These are phyloP conservation scores for Lactarius hengduanensis DNA, from an alignment of 768 basidiomycete species.

Conservation along the genomic window DNA sequence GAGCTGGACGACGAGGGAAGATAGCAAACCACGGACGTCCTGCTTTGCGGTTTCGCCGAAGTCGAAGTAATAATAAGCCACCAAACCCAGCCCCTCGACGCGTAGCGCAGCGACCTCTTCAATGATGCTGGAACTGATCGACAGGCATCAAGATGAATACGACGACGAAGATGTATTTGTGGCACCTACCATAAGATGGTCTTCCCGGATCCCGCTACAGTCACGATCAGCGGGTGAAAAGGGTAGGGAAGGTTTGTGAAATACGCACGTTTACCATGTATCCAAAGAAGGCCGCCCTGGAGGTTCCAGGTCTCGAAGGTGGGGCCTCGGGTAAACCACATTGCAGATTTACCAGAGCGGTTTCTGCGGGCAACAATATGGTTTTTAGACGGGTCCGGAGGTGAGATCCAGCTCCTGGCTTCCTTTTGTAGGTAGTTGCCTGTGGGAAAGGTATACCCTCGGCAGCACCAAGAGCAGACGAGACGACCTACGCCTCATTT, in stretches of 20 bases:
- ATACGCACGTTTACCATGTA: neutral
- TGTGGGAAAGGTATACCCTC: neutral
- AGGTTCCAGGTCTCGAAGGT: neutral
- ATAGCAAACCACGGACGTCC: neutral
- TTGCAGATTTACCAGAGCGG: neutral
- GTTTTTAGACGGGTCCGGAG: slow-evolving; percentile 15
- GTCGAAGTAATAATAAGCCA: neutral
- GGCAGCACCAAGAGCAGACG: neutral
- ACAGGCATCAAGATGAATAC: neutral
- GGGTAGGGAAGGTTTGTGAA: neutral
- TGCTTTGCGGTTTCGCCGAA: neutral
- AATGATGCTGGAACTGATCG: neutral
- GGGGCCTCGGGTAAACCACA: neutral
- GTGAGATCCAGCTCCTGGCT: neutral
- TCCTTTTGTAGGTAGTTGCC: neutral
- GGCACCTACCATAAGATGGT: neutral
- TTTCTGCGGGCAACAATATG: neutral
- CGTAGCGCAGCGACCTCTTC: neutral
- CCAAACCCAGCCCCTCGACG: neutral
- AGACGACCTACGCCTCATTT: neutral
- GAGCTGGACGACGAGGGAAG: neutral
- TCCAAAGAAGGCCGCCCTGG: neutral
- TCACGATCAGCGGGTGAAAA: neutral
- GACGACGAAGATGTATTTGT: no score
- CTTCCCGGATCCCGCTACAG: neutral